Conservation (phyloP, 208 protist genomes). For the Trichomonas tenax region DNA sequence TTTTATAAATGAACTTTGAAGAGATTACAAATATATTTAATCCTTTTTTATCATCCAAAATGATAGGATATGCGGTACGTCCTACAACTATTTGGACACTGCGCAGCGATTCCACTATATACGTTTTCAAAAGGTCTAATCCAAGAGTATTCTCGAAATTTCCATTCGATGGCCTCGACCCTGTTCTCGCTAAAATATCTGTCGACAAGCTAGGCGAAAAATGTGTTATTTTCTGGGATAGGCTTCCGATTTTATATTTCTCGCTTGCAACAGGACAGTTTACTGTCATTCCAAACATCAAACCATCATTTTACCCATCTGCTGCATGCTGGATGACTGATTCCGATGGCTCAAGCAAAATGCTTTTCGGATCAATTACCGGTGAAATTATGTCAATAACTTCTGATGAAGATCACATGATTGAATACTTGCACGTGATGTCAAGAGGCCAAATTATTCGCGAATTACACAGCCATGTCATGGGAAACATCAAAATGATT, state of each 20-base stretch:
- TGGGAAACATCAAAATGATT: neutral
- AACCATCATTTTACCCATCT: neutral
- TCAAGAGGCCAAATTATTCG: neutral
- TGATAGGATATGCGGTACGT: neutral
- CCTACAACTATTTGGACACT: neutral
- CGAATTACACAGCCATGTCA: neutral
- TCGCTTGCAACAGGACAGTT: neutral
- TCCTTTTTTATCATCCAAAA: neutral
- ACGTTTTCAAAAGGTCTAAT: neutral
- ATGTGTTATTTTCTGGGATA: neutral
- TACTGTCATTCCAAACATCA: neutral
- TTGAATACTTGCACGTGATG: neutral
- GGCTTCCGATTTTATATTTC: neutral
- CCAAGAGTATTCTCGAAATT: neutral
- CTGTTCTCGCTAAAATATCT: neutral
- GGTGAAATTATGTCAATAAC: neutral
- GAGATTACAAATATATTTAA: neutral
- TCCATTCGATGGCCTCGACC: neutral
- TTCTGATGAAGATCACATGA: neutral
- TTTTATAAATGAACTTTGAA: neutral
- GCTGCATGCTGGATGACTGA: neutral
- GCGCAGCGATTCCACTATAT: neutral
- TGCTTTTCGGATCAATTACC: neutral
- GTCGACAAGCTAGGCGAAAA: neutral
- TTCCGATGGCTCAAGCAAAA: neutral